These are phyloP conservation scores for Leucosporidium yakuticum DNA, from an alignment of 768 basidiomycete genomes.

Conservation along the genomic window DNA sequence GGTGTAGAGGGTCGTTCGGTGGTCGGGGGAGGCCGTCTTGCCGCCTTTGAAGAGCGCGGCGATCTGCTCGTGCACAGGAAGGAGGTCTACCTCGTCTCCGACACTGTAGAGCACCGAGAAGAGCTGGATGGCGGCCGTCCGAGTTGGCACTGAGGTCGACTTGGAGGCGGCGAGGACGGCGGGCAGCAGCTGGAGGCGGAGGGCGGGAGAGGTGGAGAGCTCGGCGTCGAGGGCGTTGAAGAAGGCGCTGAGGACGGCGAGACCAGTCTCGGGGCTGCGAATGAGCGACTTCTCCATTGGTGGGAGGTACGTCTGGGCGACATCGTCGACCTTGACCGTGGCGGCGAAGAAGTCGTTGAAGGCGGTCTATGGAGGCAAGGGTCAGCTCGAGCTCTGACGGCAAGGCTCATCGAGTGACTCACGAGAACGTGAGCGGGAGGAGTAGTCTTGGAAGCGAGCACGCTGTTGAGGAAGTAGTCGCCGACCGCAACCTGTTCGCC, in stretches of 20 bases:
- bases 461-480: conserved; percentile 54
- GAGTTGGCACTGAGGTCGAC: conserved; percentile 43
- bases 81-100: conserved; percentile 37
- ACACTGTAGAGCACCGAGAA: conserved; percentile 35
- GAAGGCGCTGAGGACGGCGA: conserved; percentile 46
- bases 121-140: conserved; percentile 40
- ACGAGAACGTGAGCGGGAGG: conserved; percentile 58
- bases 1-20: conserved; percentile 70
- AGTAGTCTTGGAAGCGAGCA: conserved; percentile 63
- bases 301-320: conserved; percentile 58
- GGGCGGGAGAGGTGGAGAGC: conserved; percentile 58
- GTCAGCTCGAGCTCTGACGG: background rate
- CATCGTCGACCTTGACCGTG: conserved; percentile 45
- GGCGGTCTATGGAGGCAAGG: conserved; percentile 21
- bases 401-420: background rate
- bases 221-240: conserved; percentile 44
- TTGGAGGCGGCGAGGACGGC: conserved; percentile 33
- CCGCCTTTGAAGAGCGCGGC: conserved; percentile 69
- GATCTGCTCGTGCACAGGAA: conserved; percentile 55
- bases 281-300: conserved; percentile 71
- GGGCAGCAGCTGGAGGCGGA: conserved; percentile 38
- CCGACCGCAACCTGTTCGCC: conserved; percentile 54
- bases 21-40: conserved; percentile 82
- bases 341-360: conserved; percentile 36
- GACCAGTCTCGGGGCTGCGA: conserved; percentile 71